Evolutionary conservation across 306 rosid species (phyloP).

Genomic region (apple (Malus domestica)): DNA sequence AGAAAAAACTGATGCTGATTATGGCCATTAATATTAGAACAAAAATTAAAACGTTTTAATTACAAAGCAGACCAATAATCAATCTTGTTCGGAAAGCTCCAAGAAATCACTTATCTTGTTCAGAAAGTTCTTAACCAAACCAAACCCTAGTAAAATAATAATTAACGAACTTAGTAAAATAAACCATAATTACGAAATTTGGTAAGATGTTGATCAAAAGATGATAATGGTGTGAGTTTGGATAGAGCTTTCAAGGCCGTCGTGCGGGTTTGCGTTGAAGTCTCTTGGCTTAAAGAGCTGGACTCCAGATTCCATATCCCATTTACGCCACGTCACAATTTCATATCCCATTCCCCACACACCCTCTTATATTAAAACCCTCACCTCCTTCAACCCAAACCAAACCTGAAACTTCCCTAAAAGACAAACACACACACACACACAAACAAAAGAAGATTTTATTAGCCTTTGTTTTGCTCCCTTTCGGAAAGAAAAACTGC

Average conservation of each 20-base stretch:
- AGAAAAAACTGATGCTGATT: not conserved
- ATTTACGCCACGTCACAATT: slow-evolving; percentile 8
- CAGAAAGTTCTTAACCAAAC: not conserved
- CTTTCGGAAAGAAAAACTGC: not conserved
- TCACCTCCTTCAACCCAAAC: slow-evolving; percentile 26
- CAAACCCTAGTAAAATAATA: not conserved
- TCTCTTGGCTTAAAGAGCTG: slow-evolving; percentile 56
- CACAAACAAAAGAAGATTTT: slow-evolving; percentile 6
- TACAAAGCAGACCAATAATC: not conserved
- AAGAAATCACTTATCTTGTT: not conserved
- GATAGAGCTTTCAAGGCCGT: slow-evolving; percentile 44
- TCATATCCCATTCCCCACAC: not conserved
- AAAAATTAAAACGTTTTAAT: not conserved
- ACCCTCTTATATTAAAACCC: slow-evolving; percentile 25
- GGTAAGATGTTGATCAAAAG: slow-evolving; percentile 23
- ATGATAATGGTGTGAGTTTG: slow-evolving; percentile 26
- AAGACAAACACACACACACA: too few species aligned
- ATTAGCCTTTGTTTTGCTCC: slow-evolving; percentile 10
- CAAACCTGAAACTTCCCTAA: not conserved
- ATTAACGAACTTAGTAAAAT: not conserved
- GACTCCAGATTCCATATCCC: slow-evolving; percentile 58
- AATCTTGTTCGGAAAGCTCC: not conserved
- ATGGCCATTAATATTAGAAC: not conserved
- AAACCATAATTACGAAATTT: slow-evolving; percentile 12
- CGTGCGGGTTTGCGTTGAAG: slow-evolving; percentile 43